phyloP scores from a whole-genome alignment of 2,329 filamentous ascomycete genomes.

The Ophiostoma angusticollis region DNA sequence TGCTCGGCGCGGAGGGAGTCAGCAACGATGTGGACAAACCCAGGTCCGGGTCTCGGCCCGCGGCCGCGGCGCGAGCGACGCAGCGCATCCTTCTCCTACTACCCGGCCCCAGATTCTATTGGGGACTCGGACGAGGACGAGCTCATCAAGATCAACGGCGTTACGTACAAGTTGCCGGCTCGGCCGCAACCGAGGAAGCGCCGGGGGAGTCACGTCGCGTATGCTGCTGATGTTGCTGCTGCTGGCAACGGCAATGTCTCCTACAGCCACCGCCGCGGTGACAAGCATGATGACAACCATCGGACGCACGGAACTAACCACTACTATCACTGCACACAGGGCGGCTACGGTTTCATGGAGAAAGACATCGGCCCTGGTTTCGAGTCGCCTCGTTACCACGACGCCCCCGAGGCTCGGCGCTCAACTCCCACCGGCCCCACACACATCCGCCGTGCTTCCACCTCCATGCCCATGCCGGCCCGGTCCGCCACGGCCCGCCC shows the following conservation, averaged over 20 bases:
- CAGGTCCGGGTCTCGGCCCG: too few relatives aligned
- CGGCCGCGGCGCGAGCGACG: constrained; percentile 40
- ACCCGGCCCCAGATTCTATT: constrained; percentile 44
- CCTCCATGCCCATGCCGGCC: constrained; percentile 25
- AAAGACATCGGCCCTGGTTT: constrained; percentile 25
- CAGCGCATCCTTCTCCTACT: constrained; percentile 41
- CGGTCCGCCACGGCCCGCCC: constrained; percentile 41
- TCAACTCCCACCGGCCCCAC: constrained; percentile 26
- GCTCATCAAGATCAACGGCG: constrained; percentile 38
- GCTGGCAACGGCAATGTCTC: constrained; percentile 15
- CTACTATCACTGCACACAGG: constrained; percentile 40
- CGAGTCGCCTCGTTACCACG: constrained; percentile 29
- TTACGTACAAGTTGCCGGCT: constrained; percentile 40
- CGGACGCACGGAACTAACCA: constrained; percentile 47
- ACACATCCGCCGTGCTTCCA: constrained; percentile 20
- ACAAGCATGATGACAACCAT: constrained; percentile 28
- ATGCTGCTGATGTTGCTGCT: constrained; percentile 1
- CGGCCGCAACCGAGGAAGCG: constrained; percentile 34
- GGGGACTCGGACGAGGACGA: constrained; percentile 55
- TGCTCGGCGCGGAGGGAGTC: constrained; percentile 30
- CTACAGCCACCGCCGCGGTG: constrained; percentile 22
- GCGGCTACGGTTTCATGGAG: constrained; percentile 23
- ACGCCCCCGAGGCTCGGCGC: constrained; percentile 25
- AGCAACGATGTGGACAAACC: constrained; percentile 31
- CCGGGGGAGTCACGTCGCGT: constrained; percentile 15